These are phyloP conservation scores for Amoebophrya sp. DNA, from an alignment of 169 alveolate genomes.

Conservation along the genomic window DNA sequence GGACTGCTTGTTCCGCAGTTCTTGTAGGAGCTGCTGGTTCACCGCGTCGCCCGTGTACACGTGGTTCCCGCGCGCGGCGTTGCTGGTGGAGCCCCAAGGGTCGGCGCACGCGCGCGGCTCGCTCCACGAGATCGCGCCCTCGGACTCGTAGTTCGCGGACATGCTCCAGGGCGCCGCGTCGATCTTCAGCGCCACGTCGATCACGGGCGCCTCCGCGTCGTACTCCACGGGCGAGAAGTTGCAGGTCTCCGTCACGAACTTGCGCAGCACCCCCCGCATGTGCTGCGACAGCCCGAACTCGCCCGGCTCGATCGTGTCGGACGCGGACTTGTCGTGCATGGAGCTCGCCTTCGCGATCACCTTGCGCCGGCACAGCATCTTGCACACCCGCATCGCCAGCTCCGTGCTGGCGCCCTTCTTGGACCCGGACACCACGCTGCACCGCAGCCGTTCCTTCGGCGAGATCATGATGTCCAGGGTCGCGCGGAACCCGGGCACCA, in stretches of 20 bases:
- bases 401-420: not conserved
- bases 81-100: not conserved
- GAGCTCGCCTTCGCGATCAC: not conserved
- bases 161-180: not conserved
- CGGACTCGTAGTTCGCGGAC: not conserved
- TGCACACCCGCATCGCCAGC: not conserved
- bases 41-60: not conserved
- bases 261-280: not conserved
- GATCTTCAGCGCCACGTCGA: not conserved
- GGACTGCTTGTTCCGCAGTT: not conserved
- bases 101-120: not conserved
- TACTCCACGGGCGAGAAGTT: not conserved
- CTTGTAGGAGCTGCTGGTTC: not conserved
- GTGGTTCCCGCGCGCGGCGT: not conserved
- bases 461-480: not conserved
- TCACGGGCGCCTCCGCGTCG: not conserved
- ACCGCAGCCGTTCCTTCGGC: not conserved
- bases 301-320: not conserved
- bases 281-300: not conserved
- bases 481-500: not conserved
- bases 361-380: not conserved
- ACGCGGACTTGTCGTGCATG: not conserved
- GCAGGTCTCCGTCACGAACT: not conserved
- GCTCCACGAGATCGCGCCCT: not conserved
- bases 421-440: not conserved